Evolutionary conservation across 805 yeast genomes (phyloP), one percentile per base, ranked within the genome.

Genomic region (Myxozyma nipponensis): DNA sequence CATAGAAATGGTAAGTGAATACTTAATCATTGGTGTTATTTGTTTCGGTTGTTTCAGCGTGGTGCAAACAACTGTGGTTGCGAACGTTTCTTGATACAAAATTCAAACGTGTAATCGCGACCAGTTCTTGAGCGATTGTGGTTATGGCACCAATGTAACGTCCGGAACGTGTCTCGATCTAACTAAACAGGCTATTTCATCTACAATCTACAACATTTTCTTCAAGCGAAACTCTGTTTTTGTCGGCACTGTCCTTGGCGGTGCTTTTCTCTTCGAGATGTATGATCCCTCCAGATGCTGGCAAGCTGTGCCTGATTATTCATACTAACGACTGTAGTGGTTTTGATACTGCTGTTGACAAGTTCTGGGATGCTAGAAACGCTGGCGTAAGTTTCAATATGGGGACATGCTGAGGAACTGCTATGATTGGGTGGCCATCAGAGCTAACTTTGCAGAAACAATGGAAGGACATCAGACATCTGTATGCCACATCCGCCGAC

Each of bases 141-240:
- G n/a, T n/a, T n/a, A n/a, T n/a, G n/a, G n/a, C n/a, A n/a, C n/a
- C n/a, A n/a, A n/a, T n/a, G n/a, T n/a, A n/a, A n/a, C n/a, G n/a
- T n/a, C n/a, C n/a, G n/a, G n/a, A n/a, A n/a, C n/a, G n/a, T n/a
- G n/a, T n/a, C n/a, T n/a, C n/a, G n/a, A 13, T 23, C 15, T n/a
- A n/a, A n/a, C n/a, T n/a, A n/a, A n/a, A 4, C 26, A 54, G 57
- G 52, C 55, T 38, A 35, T 54, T 19, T 66, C 66, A 63, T 62
- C 79, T 23, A 63, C 77, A 36, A 63, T 78, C 54, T 78, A 75
- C 77, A 79, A 78, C 74, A 67, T 73, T 34, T 62, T 81, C 49
- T 81, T 83, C 76, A 83, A 83, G 77, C 86, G 95, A 80, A 87
- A 87, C 78, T 78, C 95, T 42, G 72, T 82, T 56, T 84, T 74